Base-by-base conservation (phyloP, 2,329 filamentous ascomycete genomes). In the Daldinia sp. region DNA sequence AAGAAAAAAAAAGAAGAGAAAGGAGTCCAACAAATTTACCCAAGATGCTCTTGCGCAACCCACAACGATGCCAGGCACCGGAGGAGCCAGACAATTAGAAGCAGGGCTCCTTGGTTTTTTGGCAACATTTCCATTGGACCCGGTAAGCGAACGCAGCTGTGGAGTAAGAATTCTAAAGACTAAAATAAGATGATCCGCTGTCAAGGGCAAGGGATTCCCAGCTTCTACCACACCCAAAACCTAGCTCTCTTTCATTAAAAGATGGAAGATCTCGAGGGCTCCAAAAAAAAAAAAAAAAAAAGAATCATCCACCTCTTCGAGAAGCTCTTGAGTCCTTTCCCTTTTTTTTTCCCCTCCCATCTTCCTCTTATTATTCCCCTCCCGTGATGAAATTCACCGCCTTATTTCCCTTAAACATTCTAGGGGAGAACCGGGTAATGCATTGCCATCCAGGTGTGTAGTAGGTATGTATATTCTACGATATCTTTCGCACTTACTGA, bases 131-230 rank as follows among this genome's bases (percentile, higher is more conserved):
- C 64, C 53, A 67, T 68, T 70, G 68, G 65, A 55, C 51, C 65
- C 59, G 50, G 65, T 65, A 68, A 70, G 65, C 65, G 65, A 68
- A 70, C 26, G 28, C 33, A 60, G 39, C 57, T 66, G 65, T 60
- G 51, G 65, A 68, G 65, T 69, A 60, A 66, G 68, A 69, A 71
- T 63, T 68, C 65, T 70, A 69, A 70, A 68, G 58, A 68, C 65
- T 68, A 70, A 68, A 70, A 70, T 68, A 70, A 63, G 60, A 68
- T 63, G 61, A 60, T 65, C 56, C 61, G 61, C 68, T 68, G 62
- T 59, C 68, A 70, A 70, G 65, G 68, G 59, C 65, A 65, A 63
- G 68, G 61, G 60, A 67, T 57, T 51, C 58, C 64, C 33, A 50
- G 59, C 46, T 41, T 55, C 60, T 59, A 51, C 41, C 44, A 61